Conservation (phyloP, 495 filamentous ascomycete genomes). For the Usnea hakonensis region DNA sequence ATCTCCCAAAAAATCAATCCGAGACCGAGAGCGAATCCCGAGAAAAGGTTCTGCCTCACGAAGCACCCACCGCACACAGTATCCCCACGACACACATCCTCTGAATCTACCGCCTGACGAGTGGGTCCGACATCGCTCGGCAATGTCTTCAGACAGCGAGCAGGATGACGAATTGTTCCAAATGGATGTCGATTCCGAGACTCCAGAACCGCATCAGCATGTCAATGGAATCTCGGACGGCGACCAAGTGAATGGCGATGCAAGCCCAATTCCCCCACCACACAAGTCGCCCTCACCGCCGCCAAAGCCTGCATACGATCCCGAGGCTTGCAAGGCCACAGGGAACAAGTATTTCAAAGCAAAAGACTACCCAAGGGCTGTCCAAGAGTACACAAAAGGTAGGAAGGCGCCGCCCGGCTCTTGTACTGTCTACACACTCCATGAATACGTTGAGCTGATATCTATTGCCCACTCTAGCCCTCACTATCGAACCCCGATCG, state of each 20-base stretch:
- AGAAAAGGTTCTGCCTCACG: conserved; percentile 33
- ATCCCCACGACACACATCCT: conserved; percentile 58
- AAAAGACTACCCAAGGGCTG: conserved; percentile 73
- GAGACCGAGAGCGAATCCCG: conserved; percentile 26
- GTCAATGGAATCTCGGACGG: conserved; percentile 40
- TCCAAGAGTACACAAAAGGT: conserved; percentile 94
- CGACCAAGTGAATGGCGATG: conserved; percentile 43
- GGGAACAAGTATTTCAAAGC: conserved; percentile 97
- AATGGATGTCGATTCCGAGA: conserved; percentile 77
- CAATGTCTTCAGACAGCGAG: conserved; percentile 59
- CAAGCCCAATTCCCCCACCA: conserved; percentile 70
- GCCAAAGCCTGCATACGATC: conserved; percentile 52
- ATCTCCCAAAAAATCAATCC: conserved; percentile 18
- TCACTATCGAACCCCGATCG: conserved; percentile 68
- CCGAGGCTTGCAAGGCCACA: conserved; percentile 81
- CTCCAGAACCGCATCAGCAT: conserved; percentile 26
- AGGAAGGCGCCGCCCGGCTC: conserved; percentile 8
- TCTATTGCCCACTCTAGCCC: conserved; percentile 45
- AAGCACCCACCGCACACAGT: conserved; percentile 22
- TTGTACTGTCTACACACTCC: neutral
- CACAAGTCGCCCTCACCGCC: conserved; percentile 53
- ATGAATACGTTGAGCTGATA: neutral
- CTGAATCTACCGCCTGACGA: conserved; percentile 83
- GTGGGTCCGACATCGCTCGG: conserved; percentile 62
- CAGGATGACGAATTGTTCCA: conserved; percentile 41